A percentile compares a stretch with the other conserved stretches of the same genome.
These are phyloP conservation scores for Cyathus striatus DNA, from an alignment of 768 basidiomycete species.

Conservation along the genomic window DNA sequence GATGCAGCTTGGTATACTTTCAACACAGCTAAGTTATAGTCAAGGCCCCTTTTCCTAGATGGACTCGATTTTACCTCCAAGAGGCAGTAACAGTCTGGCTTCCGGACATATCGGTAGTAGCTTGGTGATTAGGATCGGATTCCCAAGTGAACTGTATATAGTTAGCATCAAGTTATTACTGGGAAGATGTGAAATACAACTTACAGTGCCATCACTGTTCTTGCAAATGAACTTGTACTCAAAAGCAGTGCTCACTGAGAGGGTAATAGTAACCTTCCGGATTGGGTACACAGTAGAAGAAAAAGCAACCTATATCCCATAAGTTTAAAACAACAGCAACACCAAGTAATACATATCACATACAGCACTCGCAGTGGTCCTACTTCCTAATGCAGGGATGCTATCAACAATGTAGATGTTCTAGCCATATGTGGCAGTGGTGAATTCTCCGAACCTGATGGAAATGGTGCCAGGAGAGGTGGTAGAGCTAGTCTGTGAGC, in stretches of 20 bases:
- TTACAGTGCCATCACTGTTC: slow-evolving; percentile 18
- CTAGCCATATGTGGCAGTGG: slow-evolving; percentile 55
- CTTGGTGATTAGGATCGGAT: slow-evolving; percentile 48
- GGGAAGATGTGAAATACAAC: not conserved
- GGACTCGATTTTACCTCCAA: slow-evolving; percentile 47
- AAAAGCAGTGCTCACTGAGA: slow-evolving; percentile 46
- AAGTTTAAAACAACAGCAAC: too few relatives aligned
- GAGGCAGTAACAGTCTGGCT: slow-evolving; percentile 35
- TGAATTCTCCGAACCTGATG: slow-evolving; percentile 48
- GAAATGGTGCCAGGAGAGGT: slow-evolving; percentile 18
- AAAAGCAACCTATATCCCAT: slow-evolving; percentile 48
- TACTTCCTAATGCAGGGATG: slow-evolving; percentile 46
- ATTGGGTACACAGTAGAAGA: slow-evolving; percentile 48
- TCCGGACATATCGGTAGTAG: slow-evolving; percentile 32
- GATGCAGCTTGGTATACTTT: too few relatives aligned
- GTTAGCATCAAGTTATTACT: not conserved
- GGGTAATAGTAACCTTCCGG: slow-evolving; percentile 45
- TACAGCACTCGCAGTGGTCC: slow-evolving; percentile 45
- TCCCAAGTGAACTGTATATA: slow-evolving; percentile 49
- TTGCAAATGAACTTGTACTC: slow-evolving; percentile 61
- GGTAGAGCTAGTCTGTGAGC: too few relatives aligned
- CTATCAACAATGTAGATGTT: slow-evolving; percentile 60
- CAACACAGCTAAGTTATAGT: too few relatives aligned
- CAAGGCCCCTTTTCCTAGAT: too few relatives aligned
- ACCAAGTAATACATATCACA: slow-evolving; percentile 11